Conservation (phyloP, 345 rosid species). For the thale cress (Arabidopsis thaliana) region DNA sequence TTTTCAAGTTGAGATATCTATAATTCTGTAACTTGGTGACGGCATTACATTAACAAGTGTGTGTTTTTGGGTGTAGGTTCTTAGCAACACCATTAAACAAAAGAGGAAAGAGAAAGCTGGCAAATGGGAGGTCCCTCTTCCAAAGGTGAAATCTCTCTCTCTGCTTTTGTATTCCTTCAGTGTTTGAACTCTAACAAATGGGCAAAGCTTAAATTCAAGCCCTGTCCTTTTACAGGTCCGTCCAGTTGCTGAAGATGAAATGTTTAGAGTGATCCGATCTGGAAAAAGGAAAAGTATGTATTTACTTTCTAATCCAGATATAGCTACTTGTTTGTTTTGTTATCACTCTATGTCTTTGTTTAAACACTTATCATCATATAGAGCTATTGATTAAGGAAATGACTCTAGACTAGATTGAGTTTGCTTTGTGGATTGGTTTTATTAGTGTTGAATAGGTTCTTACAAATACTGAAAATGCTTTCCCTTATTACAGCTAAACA, state of each 20-base stretch:
- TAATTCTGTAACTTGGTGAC: not conserved
- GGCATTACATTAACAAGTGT: slow-evolving; percentile 17
- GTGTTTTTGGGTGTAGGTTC: slow-evolving; percentile 52
- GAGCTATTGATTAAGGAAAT: not conserved
- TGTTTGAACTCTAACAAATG: not conserved
- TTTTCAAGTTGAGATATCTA: not conserved
- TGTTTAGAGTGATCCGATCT: slow-evolving; percentile 88
- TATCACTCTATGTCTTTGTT: not conserved
- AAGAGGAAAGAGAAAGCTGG: slow-evolving; percentile 98
- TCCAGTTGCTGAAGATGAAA: slow-evolving; percentile 98
- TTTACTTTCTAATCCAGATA: not conserved
- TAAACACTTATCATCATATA: not conserved
- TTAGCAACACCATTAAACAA: slow-evolving; percentile 93
- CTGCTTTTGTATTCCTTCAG: not conserved
- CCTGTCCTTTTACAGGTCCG: slow-evolving; percentile 64
- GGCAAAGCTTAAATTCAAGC: not conserved
- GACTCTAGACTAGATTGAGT: not conserved
- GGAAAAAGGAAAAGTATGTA: slow-evolving; percentile 90
- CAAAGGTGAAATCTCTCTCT: slow-evolving; percentile 59
- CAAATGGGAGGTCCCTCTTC: slow-evolving; percentile 96
- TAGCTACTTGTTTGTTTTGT: not conserved
- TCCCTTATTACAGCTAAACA: slow-evolving; percentile 68
- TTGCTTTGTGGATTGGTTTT: not conserved
- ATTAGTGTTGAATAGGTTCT: not conserved
- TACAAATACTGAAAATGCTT: slow-evolving; percentile 1